Conservation (phyloP, 225 moss, liverwort and hornwort species). For the Bryoerythrophyllum caledonicum region DNA sequence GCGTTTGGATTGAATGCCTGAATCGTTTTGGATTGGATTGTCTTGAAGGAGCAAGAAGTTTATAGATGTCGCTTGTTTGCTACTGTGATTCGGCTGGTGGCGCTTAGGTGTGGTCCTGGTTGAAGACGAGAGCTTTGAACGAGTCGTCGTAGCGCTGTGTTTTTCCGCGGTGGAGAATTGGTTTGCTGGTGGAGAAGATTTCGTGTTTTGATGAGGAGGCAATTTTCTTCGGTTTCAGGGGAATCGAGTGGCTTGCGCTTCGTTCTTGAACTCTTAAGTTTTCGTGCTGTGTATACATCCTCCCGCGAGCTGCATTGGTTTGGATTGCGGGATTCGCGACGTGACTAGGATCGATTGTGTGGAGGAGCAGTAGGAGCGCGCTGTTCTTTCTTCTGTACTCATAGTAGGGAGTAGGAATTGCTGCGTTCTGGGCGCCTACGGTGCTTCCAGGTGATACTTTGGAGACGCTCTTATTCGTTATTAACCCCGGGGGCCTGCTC, state of each 20-base stretch:
- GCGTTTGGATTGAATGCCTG: neutral
- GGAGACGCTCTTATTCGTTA: constrained; percentile 2
- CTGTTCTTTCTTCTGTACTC: neutral
- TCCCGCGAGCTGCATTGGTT: constrained; percentile 3
- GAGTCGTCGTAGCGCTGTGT: neutral
- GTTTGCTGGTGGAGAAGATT: neutral
- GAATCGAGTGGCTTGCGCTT: constrained; percentile 6
- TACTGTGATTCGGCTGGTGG: constrained; percentile 5
- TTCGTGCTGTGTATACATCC: neutral
- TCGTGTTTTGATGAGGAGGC: neutral
- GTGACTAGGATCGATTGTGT: constrained; percentile 39
- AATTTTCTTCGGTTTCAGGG: neutral
- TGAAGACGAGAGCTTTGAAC: neutral
- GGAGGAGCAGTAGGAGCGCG: neutral
- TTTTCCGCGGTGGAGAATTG: neutral
- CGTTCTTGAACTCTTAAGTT: neutral
- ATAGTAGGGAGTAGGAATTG: neutral
- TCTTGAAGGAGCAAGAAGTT: neutral
- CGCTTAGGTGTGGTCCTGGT: neutral
- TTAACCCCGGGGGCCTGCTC: constrained; percentile 22
- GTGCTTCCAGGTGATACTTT: neutral
- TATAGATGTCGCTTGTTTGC: constrained; percentile 16
- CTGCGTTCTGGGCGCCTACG: no score
- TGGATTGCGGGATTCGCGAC: constrained; percentile 40
- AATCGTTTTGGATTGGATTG: neutral